Evolutionary conservation across 345 rosid species (phyloP).

Genomic region (Bruguiera parviflora): DNA sequence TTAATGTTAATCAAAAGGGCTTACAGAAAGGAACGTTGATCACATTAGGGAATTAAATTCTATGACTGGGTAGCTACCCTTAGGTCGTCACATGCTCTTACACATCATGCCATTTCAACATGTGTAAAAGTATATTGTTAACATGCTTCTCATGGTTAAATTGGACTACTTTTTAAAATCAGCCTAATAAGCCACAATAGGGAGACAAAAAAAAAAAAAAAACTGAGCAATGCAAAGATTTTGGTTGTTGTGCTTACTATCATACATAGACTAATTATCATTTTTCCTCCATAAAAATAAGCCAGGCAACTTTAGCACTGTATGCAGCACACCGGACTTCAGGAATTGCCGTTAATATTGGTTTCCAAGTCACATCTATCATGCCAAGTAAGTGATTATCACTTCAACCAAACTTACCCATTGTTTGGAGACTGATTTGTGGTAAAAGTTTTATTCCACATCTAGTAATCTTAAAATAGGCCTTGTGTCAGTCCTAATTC

Average conservation of each 20-base stretch:
- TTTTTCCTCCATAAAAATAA: not conserved
- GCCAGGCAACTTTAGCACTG: conserved; percentile 82
- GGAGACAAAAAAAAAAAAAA: no score
- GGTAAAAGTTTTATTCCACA: not conserved
- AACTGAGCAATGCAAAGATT: not conserved
- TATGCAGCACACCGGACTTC: conserved; percentile 71
- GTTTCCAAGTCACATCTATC: conserved; percentile 82
- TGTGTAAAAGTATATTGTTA: not conserved
- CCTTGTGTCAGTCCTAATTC: not conserved
- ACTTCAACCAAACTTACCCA: not conserved
- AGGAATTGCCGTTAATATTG: conserved; percentile 86
- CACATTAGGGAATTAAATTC: not conserved
- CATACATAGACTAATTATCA: conserved; percentile 4
- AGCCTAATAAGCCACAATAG: not conserved
- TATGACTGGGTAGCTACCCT: not conserved
- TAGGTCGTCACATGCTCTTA: not conserved
- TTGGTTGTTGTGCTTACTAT: not conserved
- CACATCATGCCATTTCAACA: conserved; percentile 5
- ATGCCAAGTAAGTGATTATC: conserved; percentile 66
- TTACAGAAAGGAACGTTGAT: not conserved
- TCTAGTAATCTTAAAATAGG: not conserved
- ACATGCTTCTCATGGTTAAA: not conserved
- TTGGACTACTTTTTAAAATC: not conserved
- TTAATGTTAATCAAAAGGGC: not conserved
- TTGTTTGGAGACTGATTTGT: not conserved